Evolutionary conservation across 2,329 filamentous ascomycete genomes (phyloP).

Genomic region (Penicillium griseofulvum): DNA sequence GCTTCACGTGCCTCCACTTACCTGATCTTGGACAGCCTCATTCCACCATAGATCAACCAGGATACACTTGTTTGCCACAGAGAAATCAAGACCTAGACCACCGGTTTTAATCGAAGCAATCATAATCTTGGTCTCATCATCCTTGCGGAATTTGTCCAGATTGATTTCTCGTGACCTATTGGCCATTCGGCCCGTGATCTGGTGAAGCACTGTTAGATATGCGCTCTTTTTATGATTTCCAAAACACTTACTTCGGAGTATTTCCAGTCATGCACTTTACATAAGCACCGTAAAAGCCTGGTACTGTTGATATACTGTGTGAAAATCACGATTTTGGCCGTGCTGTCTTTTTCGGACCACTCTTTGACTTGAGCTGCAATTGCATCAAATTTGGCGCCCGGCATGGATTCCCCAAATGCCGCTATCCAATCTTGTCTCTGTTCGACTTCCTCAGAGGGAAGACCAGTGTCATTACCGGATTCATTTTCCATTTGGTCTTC

Average conservation of each 20-base stretch:
- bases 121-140: slow-evolving; percentile 46
- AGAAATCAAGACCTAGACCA: slow-evolving; percentile 59
- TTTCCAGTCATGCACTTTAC: slow-evolving; percentile 50
- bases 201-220: not conserved
- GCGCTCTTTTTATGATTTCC: too few relatives aligned
- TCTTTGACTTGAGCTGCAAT: not conserved
- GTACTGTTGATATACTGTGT: slow-evolving; percentile 40
- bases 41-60: slow-evolving; percentile 64
- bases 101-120: slow-evolving; percentile 58
- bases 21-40: slow-evolving; percentile 59
- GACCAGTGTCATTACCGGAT: not conserved
- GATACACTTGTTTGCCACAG: slow-evolving; percentile 59
- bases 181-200: slow-evolving; percentile 52
- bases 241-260: slow-evolving; percentile 20
- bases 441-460: not conserved
- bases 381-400: not conserved
- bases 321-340: slow-evolving; percentile 2
- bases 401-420: not conserved
- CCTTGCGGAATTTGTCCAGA: slow-evolving; percentile 47
- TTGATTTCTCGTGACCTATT: slow-evolving; percentile 46
- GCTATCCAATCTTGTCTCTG: not conserved
- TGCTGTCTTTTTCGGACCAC: not conserved
- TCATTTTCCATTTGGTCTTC: not conserved
- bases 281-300: slow-evolving; percentile 52
- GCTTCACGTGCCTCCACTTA: not conserved